A percentile compares a stretch with the other conserved stretches of the same genome.
These are phyloP conservation scores for Fusarium sp. DNA, from an alignment of 2,329 filamentous ascomycete species.

Conservation along the genomic window DNA sequence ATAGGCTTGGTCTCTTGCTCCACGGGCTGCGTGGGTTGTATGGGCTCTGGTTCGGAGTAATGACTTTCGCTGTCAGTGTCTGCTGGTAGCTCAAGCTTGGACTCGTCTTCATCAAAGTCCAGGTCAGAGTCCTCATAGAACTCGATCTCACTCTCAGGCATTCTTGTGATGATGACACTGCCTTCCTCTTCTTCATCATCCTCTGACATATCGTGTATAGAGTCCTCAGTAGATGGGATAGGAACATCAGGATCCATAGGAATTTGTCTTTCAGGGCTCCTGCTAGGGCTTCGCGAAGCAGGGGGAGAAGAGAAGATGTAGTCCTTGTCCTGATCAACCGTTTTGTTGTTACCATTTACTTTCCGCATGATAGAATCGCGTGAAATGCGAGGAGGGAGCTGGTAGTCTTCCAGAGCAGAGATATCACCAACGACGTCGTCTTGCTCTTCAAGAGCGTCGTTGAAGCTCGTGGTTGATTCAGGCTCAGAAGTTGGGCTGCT, in stretches of 20 bases:
- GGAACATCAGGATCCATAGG: conserved; percentile 89
- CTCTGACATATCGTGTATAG: conserved; percentile 64
- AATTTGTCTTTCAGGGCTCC: conserved; percentile 68
- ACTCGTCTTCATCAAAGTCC: conserved; percentile 72
- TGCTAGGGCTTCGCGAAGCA: conserved; percentile 61
- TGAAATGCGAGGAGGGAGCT: conserved; percentile 84
- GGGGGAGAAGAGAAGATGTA: conserved; percentile 76
- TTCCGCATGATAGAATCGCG: conserved; percentile 93
- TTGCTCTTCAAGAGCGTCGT: conserved; percentile 66
- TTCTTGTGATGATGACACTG: conserved; percentile 78
- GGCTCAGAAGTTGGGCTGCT: conserved; percentile 61
- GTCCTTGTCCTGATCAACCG: conserved; percentile 71
- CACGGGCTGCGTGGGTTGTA: conserved; percentile 4
- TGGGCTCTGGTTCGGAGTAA: conserved; percentile 52
- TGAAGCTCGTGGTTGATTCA: conserved; percentile 52
- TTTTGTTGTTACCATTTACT: conserved; percentile 77
- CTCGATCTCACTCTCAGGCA: conserved; percentile 74
- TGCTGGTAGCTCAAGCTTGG: conserved; percentile 64
- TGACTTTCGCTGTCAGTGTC: conserved; percentile 60
- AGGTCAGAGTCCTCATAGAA: conserved; percentile 68
- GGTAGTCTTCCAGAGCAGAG: conserved; percentile 73
- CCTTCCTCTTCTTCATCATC: conserved; percentile 64
- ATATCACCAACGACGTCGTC: conserved; percentile 74
- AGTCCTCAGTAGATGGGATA: conserved; percentile 87
- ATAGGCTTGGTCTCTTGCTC: conserved; percentile 45